Base-by-base conservation (phyloP, 768 basidiomycete genomes). In the Termitomyces eurrhizus region DNA sequence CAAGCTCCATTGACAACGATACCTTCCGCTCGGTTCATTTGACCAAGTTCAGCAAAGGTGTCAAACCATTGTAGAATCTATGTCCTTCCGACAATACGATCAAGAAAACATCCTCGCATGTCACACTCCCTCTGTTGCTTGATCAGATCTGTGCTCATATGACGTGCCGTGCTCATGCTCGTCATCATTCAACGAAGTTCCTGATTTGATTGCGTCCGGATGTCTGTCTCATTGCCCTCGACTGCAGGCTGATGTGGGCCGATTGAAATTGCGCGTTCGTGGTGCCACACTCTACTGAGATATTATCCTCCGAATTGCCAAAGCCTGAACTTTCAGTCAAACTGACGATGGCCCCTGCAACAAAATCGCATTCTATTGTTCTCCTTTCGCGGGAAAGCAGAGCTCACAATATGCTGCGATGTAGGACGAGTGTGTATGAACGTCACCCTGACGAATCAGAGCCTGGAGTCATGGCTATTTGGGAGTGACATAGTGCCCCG, bases 131-230 rank as follows among this genome's bases (percentile, higher is more conserved):
- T 41, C 90, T 90, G 24, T 91, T 90, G 29, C 82, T 92, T 61
- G 89, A 89, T 64, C 86, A 92, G 67, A 91, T 92, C 60, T 83
- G 85, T 36, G 85, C 89, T 45, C 88, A 80, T 63, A 66, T 90
- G 65, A 79, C 77, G 62, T 72, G 74, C 29, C 75, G 77, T 37
- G 70, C 71, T 54, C 71, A 75, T 61, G 68, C 72, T 53, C 61
- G 60, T 58, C 67, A 71, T 64, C 66, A 59, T 64, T 62, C 50
- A 64, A 65, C 39, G 29, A 60, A 24, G 55, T 60, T 51, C 8
- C 55, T 32, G 63, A 64, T 64, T 24, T 57, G 35, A 65, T 21
- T 21, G 21, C 66, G 77, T 41, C 75, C 76, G 29, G 67, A 69
- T 33, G 77, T 77, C 62, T 53, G 64, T 66, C 48, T 66, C 65